These are phyloP conservation scores for Backusella australiensis DNA, from an alignment of 192 early-diverging fungal genomes.

Conservation along the genomic window DNA sequence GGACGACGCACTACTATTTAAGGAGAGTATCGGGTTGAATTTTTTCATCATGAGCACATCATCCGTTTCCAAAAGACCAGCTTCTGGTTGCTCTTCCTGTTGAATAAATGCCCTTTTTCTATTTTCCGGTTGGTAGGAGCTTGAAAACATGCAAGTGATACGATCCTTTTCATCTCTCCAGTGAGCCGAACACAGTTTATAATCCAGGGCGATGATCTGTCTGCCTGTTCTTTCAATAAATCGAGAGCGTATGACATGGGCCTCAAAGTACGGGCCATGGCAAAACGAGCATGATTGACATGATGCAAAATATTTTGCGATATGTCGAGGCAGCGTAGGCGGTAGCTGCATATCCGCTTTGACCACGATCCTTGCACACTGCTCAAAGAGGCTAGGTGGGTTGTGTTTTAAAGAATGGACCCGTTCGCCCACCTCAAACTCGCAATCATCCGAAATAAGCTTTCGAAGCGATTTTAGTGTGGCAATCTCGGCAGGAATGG, in stretches of 20 bases:
- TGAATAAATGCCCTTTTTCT: not conserved
- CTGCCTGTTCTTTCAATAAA: constrained; percentile 59
- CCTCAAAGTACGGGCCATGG: constrained; percentile 75
- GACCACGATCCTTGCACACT: constrained; percentile 71
- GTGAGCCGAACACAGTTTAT: constrained; percentile 70
- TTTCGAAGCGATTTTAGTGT: constrained; percentile 67
- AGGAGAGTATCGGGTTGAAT: not conserved
- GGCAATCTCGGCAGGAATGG: constrained; percentile 70
- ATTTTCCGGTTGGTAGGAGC: not conserved
- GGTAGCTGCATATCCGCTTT: constrained; percentile 59
- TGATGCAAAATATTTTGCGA: constrained; percentile 64
- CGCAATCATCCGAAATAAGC: constrained; percentile 56
- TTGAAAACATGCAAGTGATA: constrained; percentile 55
- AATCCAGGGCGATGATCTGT: constrained; percentile 58
- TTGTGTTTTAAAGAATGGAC: constrained; percentile 37
- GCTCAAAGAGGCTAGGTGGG: constrained; percentile 69
- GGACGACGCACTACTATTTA: not conserved
- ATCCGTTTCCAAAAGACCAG: not conserved
- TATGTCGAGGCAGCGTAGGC: constrained; percentile 47
- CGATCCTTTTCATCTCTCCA: constrained; percentile 73
- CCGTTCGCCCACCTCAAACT: constrained; percentile 33
- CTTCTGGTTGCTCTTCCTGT: not conserved
- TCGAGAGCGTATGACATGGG: constrained; percentile 52
- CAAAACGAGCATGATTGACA: constrained; percentile 72
- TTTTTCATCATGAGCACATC: not conserved